Base-by-base conservation (phyloP, 352 stramenopile genomes). In the Globisporangium barbulae region DNA sequence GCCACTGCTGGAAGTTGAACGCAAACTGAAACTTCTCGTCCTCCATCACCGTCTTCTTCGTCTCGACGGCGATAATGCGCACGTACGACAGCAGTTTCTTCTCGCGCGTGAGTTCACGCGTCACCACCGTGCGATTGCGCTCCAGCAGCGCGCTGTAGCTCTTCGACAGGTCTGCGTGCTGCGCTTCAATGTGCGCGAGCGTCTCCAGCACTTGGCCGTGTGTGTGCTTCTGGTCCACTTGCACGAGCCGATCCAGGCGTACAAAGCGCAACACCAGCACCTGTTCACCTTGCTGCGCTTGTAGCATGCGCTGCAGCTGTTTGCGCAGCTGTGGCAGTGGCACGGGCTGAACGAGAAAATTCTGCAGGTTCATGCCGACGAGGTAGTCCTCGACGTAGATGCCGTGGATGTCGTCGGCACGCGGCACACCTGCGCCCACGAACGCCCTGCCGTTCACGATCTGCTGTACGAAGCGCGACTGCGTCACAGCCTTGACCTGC, bases 331-430 rank as follows among this genome's bases (percentile, higher is more conserved):
- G 75, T 37, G 79, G 64, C 0, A 89, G 56, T 13, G 69, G 72
- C 25, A 76, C 65, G 10, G 81, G 73, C 12, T 53, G 74, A 0
- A 87, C 31, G 39, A 91, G 71, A 54, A 92, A 72, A 60, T 93
- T 73, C 21, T 85, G 70, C 5, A 67, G 54, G 54, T 76, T 71
- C 52, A 92, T 73, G 0, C 81, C 81, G 9, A 96, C 84, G 17
- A 99, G 91, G 67, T 98, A 98, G 44, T 98, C 85, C 30, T 89
- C 84, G 62, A 98, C 80, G 19, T 89, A 80, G 58, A 99, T 91
- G 47, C 98, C 85, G 21, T 83, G 85, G 59, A 98, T 90, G 19
- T 75, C 76, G 35, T 86, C 71, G 25, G 64, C 62, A 4, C 80
- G 74, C 42, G 49, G 47, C 25, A 49, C 37, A 19, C 42, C 30